Base-by-base conservation (phyloP, 2,329 filamentous ascomycete genomes). In the Cercospora janseana region DNA sequence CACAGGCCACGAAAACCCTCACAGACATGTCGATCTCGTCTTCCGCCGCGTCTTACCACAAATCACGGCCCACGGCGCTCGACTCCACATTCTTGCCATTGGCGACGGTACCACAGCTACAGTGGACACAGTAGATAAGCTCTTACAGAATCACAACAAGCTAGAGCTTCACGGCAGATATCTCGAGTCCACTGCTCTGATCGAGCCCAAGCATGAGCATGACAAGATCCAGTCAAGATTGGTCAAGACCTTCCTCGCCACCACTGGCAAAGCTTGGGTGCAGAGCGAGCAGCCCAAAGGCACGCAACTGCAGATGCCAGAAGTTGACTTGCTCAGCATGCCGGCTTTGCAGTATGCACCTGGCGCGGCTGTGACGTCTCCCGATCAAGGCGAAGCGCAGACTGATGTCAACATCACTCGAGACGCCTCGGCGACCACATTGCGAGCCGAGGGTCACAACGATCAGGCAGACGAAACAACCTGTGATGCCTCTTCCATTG, bases 71-170 rank as follows among this genome's bases (percentile, higher is more conserved):
- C 49, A 70, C 0, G 66, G 75, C 1, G 80, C 82, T 0, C 63
- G 51, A 18, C 41, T 95, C 15, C 83, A 90, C 63, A 65, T 95
- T 24, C 75, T 95, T 40, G 87, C 80, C 1, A 71, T 93, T 12
- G 82, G 85, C 1, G 81, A 86, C 47, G 83, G 82, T 3, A 83
- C 82, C 0, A 76, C 83, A 7, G 29, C 47, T 43, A 45, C 59
- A 6, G 35, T 66, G 21, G 47, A 56, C 7, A 49, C 31, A 26
- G 48, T 65, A 15, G 58, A 62, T 42, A 20, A 42, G 12, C 32
- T 47, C 26, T 27, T 54, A 29, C 24, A 43, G 18, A 40, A 49
- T 24, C 35, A 8, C 8, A 13, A 10, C 21, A 6, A 6, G 6
- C 18, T 31, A 12, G 4, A 15, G 9, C 15, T 44, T 16, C 26